phyloP scores from a whole-genome alignment of 345 rosid species.

The Syzygium oleosum region DNA sequence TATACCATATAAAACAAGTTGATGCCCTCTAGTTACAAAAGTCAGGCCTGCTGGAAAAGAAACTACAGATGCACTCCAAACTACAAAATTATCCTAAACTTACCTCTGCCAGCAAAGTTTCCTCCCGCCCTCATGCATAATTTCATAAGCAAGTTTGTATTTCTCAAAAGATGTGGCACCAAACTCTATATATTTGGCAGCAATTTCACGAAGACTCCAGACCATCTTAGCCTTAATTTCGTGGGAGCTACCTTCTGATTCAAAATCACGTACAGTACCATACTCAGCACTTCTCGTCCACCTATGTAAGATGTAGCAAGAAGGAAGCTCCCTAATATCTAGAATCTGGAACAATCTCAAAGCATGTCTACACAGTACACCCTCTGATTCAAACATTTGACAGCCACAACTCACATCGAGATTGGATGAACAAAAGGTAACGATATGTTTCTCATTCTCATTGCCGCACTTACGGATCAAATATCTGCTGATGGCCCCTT shows the following conservation, averaged over 20 bases:
- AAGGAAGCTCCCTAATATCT: slow-evolving; percentile 59
- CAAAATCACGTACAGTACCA: slow-evolving; percentile 35
- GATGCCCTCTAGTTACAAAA: not conserved
- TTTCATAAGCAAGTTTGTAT: no score
- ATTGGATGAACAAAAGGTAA: slow-evolving; percentile 45
- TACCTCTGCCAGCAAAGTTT: not conserved
- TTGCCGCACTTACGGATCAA: slow-evolving; percentile 56
- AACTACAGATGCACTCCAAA: not conserved
- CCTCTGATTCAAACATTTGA: slow-evolving; percentile 81
- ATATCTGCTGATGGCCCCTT: slow-evolving; percentile 61
- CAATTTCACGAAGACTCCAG: slow-evolving; percentile 86
- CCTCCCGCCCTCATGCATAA: not conserved
- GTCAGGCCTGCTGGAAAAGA: not conserved
- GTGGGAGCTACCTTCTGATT: slow-evolving; percentile 41
- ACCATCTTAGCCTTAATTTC: slow-evolving; percentile 55
- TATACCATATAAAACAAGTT: not conserved
- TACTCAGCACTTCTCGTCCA: slow-evolving; percentile 74
- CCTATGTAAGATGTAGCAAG: slow-evolving; percentile 62
- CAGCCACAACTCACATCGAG: slow-evolving; percentile 65
- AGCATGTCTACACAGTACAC: slow-evolving; percentile 70
- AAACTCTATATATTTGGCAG: slow-evolving; percentile 10
- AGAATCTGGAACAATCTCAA: slow-evolving; percentile 62
- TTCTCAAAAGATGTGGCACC: not conserved
- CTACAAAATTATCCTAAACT: not conserved
- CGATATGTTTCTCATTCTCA: slow-evolving; percentile 55